These are phyloP conservation scores for Actinomucor elegans DNA, from an alignment of 371 early-diverging fungal species.

Conservation along the genomic window DNA sequence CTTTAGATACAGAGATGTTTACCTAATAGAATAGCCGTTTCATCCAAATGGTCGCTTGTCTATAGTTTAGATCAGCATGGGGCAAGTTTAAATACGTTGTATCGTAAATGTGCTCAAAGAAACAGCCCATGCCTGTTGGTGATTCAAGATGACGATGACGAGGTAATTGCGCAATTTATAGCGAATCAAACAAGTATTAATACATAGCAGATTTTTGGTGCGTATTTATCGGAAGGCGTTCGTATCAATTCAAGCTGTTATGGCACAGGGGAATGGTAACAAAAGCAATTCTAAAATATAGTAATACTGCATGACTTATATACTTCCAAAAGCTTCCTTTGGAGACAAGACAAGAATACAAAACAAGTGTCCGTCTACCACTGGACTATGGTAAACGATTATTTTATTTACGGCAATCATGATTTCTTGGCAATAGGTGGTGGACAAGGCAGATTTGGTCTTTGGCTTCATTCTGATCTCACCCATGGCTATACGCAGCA, in stretches of 20 bases:
- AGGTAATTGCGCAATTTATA: conserved; percentile 1
- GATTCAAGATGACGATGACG: conserved; percentile 23
- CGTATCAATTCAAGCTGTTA: conserved; percentile 27
- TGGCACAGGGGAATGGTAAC: conserved; percentile 50
- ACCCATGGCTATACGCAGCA: conserved; percentile 39
- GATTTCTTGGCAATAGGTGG: conserved; percentile 35
- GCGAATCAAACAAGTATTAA: neutral
- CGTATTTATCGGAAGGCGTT: conserved; percentile 35
- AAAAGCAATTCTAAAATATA: neutral
- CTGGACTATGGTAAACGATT: conserved; percentile 37
- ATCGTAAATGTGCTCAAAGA: conserved; percentile 11
- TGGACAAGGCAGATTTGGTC: conserved; percentile 36
- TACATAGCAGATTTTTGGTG: conserved; percentile 45
- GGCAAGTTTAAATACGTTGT: conserved; percentile 33
- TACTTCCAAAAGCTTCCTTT: conserved; percentile 38
- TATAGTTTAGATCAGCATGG: conserved; percentile 47
- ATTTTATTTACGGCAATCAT: conserved; percentile 32
- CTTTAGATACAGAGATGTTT: conserved; percentile 22
- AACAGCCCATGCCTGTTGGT: conserved; percentile 34
- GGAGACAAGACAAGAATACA: conserved; percentile 21
- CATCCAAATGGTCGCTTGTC: conserved; percentile 30
- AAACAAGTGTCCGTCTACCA: conserved; percentile 20
- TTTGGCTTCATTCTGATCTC: conserved; percentile 39
- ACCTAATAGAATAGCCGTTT: conserved; percentile 27
- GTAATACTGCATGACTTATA: no score